Conservation (phyloP, 2,329 filamentous ascomycete species). For the Truncatella angustata region DNA sequence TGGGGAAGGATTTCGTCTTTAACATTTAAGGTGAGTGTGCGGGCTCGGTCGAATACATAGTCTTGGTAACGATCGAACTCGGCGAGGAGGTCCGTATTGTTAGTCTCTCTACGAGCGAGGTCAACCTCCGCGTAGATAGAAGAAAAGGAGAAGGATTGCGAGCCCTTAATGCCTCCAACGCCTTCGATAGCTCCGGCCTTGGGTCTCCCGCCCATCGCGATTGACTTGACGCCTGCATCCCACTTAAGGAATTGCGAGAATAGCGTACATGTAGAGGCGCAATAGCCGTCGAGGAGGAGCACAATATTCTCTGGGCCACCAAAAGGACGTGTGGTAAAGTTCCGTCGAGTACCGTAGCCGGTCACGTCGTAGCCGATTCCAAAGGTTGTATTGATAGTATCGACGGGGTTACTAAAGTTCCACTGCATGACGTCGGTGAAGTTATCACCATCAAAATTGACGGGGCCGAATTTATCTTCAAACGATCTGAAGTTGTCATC, state of each 20-base stretch:
- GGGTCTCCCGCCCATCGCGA: conserved; percentile 53
- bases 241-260: conserved; percentile 52
- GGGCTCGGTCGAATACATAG: conserved; percentile 32
- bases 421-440: not conserved
- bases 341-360: no score
- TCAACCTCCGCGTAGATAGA: conserved; percentile 26
- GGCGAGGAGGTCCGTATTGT: conserved; percentile 25
- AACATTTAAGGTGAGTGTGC: conserved; percentile 33
- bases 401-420: not conserved
- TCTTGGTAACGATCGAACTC: conserved; percentile 29
- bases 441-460: not conserved
- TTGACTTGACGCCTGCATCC: conserved; percentile 47
- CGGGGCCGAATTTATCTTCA: not conserved
- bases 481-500: no score
- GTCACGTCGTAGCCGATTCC: not conserved
- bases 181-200: conserved; percentile 45
- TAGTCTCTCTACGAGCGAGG: conserved; percentile 22
- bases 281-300: conserved; percentile 49
- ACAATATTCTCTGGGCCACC: conserved; percentile 35
- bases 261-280: conserved; percentile 54
- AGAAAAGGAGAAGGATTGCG: conserved; percentile 27
- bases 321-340: conserved; percentile 20
- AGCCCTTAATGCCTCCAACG: conserved; percentile 54
- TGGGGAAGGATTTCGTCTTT: conserved; percentile 36
- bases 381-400: not conserved